Conservation (phyloP, 805 yeast species). For the Phaffomyces thermotolerans region DNA sequence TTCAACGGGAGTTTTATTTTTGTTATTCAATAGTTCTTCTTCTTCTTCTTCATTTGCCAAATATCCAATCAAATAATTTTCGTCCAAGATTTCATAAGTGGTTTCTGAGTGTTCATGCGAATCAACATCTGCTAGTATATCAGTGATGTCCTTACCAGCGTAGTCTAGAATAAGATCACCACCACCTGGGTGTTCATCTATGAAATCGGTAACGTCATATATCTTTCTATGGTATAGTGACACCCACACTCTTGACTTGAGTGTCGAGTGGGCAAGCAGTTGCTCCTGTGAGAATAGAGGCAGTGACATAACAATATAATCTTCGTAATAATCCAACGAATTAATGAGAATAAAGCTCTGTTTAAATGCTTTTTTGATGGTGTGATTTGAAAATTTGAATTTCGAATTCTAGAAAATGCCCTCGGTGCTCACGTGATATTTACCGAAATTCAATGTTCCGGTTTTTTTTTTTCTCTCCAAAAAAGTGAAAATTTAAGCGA, state of each 20-base stretch:
- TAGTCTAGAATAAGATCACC: constrained; percentile 71
- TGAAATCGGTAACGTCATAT: constrained; percentile 65
- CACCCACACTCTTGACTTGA: constrained; percentile 62
- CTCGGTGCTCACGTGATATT: too few species aligned
- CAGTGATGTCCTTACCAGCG: constrained; percentile 82
- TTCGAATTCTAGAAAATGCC: too few species aligned
- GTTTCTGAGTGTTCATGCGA: constrained; percentile 78
- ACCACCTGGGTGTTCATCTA: constrained; percentile 69
- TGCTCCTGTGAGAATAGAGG: constrained; percentile 55
- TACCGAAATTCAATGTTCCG: too few species aligned
- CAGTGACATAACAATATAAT: constrained; percentile 25
- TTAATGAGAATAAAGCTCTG: too few species aligned
- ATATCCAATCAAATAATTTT: constrained; percentile 71
- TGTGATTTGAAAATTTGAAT: too few species aligned
- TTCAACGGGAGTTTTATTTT: constrained; percentile 46
- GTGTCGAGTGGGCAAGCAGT: constrained; percentile 44
- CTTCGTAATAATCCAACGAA: too few species aligned
- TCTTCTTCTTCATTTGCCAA: constrained; percentile 79
- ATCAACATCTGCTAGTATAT: constrained; percentile 63
- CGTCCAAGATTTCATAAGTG: constrained; percentile 82
- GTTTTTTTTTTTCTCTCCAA: too few species aligned
- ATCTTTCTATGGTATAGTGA: constrained; percentile 72
- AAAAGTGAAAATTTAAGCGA: too few species aligned
- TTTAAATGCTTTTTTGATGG: too few species aligned
- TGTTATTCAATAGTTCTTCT: constrained; percentile 55